These are phyloP conservation scores for Globisporangium nunn DNA, from an alignment of 352 stramenopile species.

Conservation along the genomic window DNA sequence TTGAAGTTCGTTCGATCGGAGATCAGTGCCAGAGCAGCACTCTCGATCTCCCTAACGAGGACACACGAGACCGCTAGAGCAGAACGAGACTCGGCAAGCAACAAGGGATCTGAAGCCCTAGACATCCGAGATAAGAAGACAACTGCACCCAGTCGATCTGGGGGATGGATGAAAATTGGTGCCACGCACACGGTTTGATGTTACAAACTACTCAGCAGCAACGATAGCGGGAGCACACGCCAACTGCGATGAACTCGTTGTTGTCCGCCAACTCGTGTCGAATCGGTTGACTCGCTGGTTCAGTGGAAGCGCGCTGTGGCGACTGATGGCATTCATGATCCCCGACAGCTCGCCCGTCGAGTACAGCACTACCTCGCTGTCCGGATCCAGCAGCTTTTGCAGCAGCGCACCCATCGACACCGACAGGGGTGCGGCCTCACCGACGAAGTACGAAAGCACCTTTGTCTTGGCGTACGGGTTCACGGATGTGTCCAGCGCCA, in stretches of 20 bases:
- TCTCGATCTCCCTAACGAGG: too few species aligned
- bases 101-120: too few species aligned
- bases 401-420: not conserved
- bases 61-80: too few species aligned
- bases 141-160: too few species aligned
- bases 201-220: not conserved
- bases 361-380: not conserved
- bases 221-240: not conserved
- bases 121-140: too few species aligned
- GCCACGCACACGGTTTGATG: not conserved
- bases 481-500: not conserved
- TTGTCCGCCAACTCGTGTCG: not conserved
- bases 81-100: too few species aligned
- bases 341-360: conserved; percentile 1
- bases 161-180: not conserved
- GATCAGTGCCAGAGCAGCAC: too few species aligned
- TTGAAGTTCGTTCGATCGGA: too few species aligned
- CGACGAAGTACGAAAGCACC: too few species aligned
- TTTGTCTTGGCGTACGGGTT: not conserved
- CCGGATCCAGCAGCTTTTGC: not conserved
- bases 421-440: too few species aligned
- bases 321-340: not conserved
- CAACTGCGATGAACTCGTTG: not conserved
- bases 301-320: not conserved
- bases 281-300: not conserved